Conservation (phyloP, 2,329 filamentous ascomycete species). For the Teratosphaeria pseudoeucalypti region DNA sequence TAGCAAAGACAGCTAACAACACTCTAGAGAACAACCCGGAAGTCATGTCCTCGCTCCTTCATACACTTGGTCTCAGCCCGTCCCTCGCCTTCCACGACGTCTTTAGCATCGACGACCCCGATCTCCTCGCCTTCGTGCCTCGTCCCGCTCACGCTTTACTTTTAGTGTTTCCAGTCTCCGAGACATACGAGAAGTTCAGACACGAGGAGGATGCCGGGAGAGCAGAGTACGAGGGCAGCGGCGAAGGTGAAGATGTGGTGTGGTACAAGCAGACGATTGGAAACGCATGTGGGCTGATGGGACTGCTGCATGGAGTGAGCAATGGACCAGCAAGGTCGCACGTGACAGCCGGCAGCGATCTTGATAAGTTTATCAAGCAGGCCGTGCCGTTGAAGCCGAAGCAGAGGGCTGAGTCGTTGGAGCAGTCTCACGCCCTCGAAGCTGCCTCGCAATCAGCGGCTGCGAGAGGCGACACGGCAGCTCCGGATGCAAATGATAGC, state of each 20-base stretch:
- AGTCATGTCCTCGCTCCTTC: conserved; percentile 41
- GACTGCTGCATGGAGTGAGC: conserved; percentile 66
- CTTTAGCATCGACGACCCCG: conserved; percentile 42
- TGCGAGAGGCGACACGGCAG: conserved; percentile 62
- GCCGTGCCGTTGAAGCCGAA: conserved; percentile 60
- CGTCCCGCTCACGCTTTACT: conserved; percentile 45
- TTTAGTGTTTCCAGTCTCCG: conserved; percentile 40
- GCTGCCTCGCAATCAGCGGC: conserved; percentile 70
- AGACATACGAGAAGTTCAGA: conserved; percentile 68
- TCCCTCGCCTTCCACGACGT: conserved; percentile 44
- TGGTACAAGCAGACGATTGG: conserved; percentile 96
- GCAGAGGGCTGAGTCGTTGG: conserved; percentile 62
- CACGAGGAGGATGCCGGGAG: conserved; percentile 58
- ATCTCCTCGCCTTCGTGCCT: conserved; percentile 40
- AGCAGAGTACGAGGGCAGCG: conserved; percentile 56
- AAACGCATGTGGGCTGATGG: conserved; percentile 88
- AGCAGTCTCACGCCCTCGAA: conserved; percentile 65
- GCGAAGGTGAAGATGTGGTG: conserved; percentile 62
- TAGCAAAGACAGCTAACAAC: not conserved
- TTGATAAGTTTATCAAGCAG: conserved; percentile 55
- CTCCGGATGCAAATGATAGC: conserved; percentile 66
- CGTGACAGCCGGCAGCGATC: conserved; percentile 47
- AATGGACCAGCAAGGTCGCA: conserved; percentile 63
- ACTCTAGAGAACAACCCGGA: conserved; percentile 45
- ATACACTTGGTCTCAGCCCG: conserved; percentile 38